phyloP scores from a whole-genome alignment of 106 monocot species.

The Allium fistulosum region DNA sequence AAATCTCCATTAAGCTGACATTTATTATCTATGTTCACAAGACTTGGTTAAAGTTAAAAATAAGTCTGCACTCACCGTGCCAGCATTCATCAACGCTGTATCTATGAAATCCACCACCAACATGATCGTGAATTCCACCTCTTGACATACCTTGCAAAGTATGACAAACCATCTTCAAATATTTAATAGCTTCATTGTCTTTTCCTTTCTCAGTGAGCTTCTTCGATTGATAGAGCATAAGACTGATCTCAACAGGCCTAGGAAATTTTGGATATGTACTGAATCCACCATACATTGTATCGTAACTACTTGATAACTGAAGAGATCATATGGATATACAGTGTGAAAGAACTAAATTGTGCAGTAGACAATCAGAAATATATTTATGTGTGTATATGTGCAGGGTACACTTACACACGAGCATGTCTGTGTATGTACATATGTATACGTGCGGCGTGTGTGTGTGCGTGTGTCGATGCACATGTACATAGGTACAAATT shows the following conservation, averaged over 20 bases:
- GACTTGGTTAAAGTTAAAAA: not conserved
- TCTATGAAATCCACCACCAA: conserved; percentile 96
- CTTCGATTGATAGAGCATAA: conserved; percentile 74
- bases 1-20: too few relatives aligned
- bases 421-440: too few relatives aligned
- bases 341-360: too few relatives aligned
- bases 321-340: not conserved
- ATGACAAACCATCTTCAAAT: conserved; percentile 52
- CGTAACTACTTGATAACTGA: conserved; percentile 65
- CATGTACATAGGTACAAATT: too few relatives aligned
- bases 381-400: too few relatives aligned
- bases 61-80: conserved; percentile 62
- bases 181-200: conserved; percentile 41
- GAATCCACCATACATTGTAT: conserved; percentile 85
- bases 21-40: not conserved
- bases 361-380: too few relatives aligned
- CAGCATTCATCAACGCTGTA: conserved; percentile 98
- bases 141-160: conserved; percentile 87
- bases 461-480: too few relatives aligned
- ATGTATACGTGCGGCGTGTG: too few relatives aligned
- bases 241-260: conserved; percentile 72
- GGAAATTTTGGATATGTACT: conserved; percentile 95
- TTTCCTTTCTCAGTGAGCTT: conserved; percentile 42
- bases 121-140: conserved; percentile 92
- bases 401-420: too few relatives aligned